These are phyloP conservation scores for Medicago lupulina DNA, from an alignment of 306 rosid species.

Conservation along the genomic window DNA sequence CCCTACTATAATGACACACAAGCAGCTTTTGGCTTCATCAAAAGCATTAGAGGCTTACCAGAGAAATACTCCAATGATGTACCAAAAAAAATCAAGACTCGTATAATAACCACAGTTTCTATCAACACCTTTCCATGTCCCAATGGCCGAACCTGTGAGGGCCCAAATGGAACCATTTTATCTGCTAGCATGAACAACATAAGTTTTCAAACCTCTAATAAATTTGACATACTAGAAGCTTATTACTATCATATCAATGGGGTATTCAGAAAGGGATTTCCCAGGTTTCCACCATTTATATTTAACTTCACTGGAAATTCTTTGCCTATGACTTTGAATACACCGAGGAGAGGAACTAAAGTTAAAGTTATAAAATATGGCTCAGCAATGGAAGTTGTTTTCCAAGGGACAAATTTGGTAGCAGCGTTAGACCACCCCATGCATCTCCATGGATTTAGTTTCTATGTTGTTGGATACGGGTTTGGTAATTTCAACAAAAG, in stretches of 20 bases:
- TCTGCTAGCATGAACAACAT: slow-evolving; percentile 7
- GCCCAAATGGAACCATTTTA: background rate
- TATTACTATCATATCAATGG: slow-evolving; percentile 5
- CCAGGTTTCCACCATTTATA: background rate
- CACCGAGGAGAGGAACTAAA: background rate
- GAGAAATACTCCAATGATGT: background rate
- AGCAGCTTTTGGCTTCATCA: background rate
- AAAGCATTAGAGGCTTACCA: background rate
- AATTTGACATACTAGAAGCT: slow-evolving; percentile 5
- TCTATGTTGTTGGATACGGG: background rate
- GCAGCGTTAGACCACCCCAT: slow-evolving; percentile 1
- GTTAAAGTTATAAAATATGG: slow-evolving; percentile 2
- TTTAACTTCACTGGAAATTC: background rate
- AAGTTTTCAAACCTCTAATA: background rate
- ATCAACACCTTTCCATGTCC: slow-evolving; percentile 5
- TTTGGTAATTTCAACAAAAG: slow-evolving; percentile 9
- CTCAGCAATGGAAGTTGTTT: background rate
- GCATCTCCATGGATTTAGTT: slow-evolving; percentile 12
- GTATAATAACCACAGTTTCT: background rate
- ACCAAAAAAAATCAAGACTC: background rate
- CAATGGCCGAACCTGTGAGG: background rate
- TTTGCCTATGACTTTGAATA: background rate
- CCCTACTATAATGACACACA: background rate
- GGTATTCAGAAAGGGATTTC: slow-evolving; percentile 1
- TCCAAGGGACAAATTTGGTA: background rate